These are phyloP conservation scores for Rhizoctonia solani DNA, from an alignment of 1,284 basidiomycete species.

Conservation along the genomic window DNA sequence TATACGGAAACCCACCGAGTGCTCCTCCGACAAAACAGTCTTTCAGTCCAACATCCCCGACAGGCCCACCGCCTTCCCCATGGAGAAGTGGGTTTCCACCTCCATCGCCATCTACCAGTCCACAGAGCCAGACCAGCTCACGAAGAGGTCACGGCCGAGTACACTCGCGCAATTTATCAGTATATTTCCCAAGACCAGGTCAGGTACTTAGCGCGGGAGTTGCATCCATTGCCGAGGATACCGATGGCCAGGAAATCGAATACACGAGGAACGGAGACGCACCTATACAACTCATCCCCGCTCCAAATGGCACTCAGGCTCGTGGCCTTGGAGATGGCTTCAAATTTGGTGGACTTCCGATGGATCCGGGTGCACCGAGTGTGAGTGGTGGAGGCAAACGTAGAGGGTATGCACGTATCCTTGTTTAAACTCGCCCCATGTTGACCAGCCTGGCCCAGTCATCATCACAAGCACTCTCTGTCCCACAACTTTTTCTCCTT, in stretches of 20 bases:
- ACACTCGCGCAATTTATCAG: slow-evolving; percentile 87
- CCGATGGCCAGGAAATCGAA: slow-evolving; percentile 54
- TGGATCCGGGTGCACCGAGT: slow-evolving; percentile 41
- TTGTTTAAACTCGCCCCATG: no score
- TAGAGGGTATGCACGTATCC: slow-evolving; percentile 28
- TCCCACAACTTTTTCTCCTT: slow-evolving; percentile 95
- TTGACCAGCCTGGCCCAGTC: no score
- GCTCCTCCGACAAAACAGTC: slow-evolving; percentile 7
- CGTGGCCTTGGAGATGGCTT: slow-evolving; percentile 60
- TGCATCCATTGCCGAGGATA: slow-evolving; percentile 66
- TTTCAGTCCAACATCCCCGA: slow-evolving; percentile 26
- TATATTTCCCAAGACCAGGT: slow-evolving; percentile 85
- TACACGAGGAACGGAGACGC: slow-evolving; percentile 49
- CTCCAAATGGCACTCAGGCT: slow-evolving; percentile 45
- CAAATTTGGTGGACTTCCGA: slow-evolving; percentile 58
- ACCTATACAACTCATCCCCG: slow-evolving; percentile 50
- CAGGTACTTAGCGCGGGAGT: slow-evolving; percentile 47
- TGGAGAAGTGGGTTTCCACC: slow-evolving; percentile 46
- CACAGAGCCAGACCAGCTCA: slow-evolving; percentile 42
- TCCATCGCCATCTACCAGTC: slow-evolving; percentile 45
- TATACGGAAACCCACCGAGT: slow-evolving; percentile 28
- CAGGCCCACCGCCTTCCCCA: slow-evolving; percentile 8
- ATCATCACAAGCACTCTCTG: slow-evolving; percentile 91
- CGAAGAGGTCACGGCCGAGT: slow-evolving; percentile 68
- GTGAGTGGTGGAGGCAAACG: slow-evolving; percentile 38